Evolutionary conservation across 1,139 yeast species (phyloP).

Genomic region (Magnusiomyces tetraspermus): DNA sequence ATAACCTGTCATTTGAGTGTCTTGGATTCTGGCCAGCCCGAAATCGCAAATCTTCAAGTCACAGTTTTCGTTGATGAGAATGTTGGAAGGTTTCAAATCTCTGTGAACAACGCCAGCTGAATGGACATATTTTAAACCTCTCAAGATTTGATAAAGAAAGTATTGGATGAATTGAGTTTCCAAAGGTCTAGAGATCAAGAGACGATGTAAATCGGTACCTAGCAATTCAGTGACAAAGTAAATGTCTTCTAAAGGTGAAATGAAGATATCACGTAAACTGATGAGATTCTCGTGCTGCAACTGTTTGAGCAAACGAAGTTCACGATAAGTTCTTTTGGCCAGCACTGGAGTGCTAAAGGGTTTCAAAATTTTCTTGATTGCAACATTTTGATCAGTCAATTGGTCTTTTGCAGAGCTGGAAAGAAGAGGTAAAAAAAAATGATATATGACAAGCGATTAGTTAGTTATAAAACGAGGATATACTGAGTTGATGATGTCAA

Average conservation of each 20-base stretch:
- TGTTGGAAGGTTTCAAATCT: constrained; percentile 88
- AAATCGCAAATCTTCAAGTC: constrained; percentile 95
- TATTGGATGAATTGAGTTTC: constrained; percentile 96
- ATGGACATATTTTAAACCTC: constrained; percentile 92
- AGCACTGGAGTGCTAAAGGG: constrained; percentile 92
- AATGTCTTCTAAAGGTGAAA: constrained; percentile 91
- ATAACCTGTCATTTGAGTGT: constrained; percentile 98
- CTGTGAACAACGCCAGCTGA: constrained; percentile 96
- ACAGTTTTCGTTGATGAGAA: constrained; percentile 88
- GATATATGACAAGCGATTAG: neutral
- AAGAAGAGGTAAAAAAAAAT: neutral
- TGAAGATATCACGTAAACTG: constrained; percentile 84
- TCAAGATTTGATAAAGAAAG: constrained; percentile 82
- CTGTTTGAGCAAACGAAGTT: constrained; percentile 84
- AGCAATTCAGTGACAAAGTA: constrained; percentile 94
- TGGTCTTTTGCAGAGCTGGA: constrained; percentile 74
- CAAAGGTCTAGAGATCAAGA: constrained; percentile 83
- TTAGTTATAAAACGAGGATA: no score
- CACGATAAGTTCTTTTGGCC: constrained; percentile 94
- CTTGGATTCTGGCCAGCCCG: constrained; percentile 93
- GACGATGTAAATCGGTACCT: constrained; percentile 91
- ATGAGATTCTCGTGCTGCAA: constrained; percentile 90
- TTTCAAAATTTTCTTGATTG: constrained; percentile 94
- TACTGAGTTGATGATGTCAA: no score
- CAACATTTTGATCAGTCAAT: constrained; percentile 85